Evolutionary conservation across 2,329 filamentous ascomycete species (phyloP).

Genomic region (Beauveria bassiana): DNA sequence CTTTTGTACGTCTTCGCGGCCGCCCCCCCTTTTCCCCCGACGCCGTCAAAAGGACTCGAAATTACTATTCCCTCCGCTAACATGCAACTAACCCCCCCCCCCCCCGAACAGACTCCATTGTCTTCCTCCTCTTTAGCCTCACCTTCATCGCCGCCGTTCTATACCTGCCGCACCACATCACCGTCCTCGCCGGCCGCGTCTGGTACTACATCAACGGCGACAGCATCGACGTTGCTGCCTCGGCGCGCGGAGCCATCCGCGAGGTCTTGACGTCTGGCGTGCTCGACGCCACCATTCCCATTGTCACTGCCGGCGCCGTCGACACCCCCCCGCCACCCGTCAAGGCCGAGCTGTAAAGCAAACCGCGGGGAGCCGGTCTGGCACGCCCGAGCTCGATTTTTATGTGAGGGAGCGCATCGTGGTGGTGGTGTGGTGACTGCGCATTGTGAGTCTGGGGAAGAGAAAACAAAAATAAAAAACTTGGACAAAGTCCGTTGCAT

Average conservation of each 20-base stretch:
- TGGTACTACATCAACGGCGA: constrained; percentile 96
- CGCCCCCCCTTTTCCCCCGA: no score
- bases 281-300: constrained; percentile 19
- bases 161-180: constrained; percentile 88
- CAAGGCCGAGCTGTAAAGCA: constrained; percentile 26
- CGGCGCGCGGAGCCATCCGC: constrained; percentile 24
- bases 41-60: no score
- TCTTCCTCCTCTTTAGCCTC: constrained; percentile 84
- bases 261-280: constrained; percentile 20
- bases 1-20: no score
- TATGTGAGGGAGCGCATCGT: no score
- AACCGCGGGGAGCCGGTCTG: not conserved
- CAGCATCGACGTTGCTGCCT: constrained; percentile 41
- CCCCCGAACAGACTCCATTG: constrained; percentile 63
- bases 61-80: not conserved
- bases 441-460: no score
- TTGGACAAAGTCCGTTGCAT: not conserved
- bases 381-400: no score
- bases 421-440: no score
- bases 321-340: constrained; percentile 16
- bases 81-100: no score
- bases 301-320: constrained; percentile 18
- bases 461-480: no score
- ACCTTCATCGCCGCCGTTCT: constrained; percentile 79
- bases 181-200: constrained; percentile 71